Conservation (phyloP, 352 stramenopile species). For the Globisporangium echinulatum region DNA sequence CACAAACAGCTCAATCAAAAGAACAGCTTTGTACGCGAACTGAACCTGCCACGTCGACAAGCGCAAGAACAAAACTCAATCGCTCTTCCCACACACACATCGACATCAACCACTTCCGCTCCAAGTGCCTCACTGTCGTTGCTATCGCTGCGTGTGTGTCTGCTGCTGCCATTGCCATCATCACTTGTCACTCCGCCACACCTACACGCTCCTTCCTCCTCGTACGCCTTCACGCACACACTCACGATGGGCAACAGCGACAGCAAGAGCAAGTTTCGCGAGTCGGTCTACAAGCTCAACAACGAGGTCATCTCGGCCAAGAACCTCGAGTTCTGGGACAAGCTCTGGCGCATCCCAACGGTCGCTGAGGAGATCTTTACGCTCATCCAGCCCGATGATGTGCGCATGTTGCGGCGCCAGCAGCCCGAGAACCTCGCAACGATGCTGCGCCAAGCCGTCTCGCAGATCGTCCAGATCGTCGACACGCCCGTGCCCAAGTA, state of each 20-base stretch:
- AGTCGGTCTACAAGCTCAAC: slow-evolving; percentile 90
- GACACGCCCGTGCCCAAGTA: slow-evolving; percentile 86
- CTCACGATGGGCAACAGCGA: slow-evolving; percentile 79
- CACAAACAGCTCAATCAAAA: too few relatives aligned
- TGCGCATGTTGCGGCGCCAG: slow-evolving; percentile 84
- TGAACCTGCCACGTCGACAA: too few relatives aligned
- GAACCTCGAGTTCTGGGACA: slow-evolving; percentile 89
- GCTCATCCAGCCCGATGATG: slow-evolving; percentile 85
- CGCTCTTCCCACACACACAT: too few relatives aligned
- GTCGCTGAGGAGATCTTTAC: slow-evolving; percentile 87
- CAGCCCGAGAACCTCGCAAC: slow-evolving; percentile 77
- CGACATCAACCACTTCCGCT: too few relatives aligned
- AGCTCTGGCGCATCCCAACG: slow-evolving; percentile 84
- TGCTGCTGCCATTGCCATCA: too few relatives aligned
- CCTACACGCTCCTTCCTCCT: too few relatives aligned
- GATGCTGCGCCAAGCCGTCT: slow-evolving; percentile 76
- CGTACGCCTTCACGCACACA: not conserved
- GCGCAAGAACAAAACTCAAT: too few relatives aligned
- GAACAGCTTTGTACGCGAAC: too few relatives aligned
- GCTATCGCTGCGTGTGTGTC: too few relatives aligned
- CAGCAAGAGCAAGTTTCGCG: slow-evolving; percentile 89
- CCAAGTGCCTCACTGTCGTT: too few relatives aligned
- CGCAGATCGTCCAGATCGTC: slow-evolving; percentile 81
- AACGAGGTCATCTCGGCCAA: slow-evolving; percentile 81
- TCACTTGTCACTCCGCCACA: too few relatives aligned